Evolutionary conservation across 2,329 filamentous ascomycete genomes (phyloP), one percentile per base, ranked within the genome.

Genomic region (Cephalotrichum gorgonifer): DNA sequence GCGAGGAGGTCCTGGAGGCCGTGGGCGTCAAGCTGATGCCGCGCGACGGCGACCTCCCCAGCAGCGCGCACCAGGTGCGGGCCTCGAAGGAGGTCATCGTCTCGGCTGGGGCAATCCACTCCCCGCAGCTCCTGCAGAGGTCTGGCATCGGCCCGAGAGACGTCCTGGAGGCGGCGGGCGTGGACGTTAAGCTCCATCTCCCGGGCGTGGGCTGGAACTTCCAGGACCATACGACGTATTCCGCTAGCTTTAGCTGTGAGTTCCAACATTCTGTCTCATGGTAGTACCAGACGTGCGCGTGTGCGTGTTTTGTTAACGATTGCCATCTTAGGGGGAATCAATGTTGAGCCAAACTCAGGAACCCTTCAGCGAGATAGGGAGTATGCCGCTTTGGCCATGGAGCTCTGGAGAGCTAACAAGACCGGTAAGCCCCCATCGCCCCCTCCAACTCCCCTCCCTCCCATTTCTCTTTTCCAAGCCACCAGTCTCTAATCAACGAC

Each of bases 201-300:
- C 79, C 78, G 0, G 80, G 78, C 30, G 79, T 85, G 6, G 81
- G 80, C 4, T 72, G 68, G 22, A 81, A 81, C 59, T 63, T 83
- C 4, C 70, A 78, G 60, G 76, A 83, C 58, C 74, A 56, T 28
- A 44, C 50, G n/a, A 50, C 51, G 33, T 45, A 67, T 64, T 28
- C 53, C 52, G 47, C 52, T 15, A 33, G 46, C 6, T 50, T 47
- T 30, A 47, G 39, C 44, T 8, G 56, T 58, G 20, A 20, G 45
- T 48, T 31, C 14, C 44, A 51, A 12, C 4, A 35, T n/a, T 17
- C 30, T 33, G 30, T 11, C 12, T 33, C 12, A 15, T 15, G 8
- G 4, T 33, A 33, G n/a, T 15, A 6, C 30, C 12, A 15, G 4
- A 15, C n/a, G n/a, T n/a, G n/a, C n/a, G n/a, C n/a, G n/a, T n/a